Base-by-base conservation (phyloP, 305 asterid species). In the Fraxinus baroniana region DNA sequence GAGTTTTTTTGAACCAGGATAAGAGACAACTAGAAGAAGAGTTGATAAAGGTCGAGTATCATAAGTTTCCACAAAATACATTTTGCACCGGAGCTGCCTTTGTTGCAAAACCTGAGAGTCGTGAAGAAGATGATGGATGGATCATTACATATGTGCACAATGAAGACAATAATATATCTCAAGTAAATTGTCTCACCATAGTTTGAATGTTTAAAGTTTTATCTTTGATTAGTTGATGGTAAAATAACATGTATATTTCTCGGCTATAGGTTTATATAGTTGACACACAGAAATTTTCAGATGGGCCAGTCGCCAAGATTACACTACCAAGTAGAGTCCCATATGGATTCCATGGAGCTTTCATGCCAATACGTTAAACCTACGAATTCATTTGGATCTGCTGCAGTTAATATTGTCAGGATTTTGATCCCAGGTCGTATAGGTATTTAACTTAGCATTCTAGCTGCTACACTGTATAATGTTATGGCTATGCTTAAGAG, bases 111-210 rank as follows among this genome's bases (percentile, higher is more conserved):
- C 4, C 71, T 0, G 91, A 86, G n/a, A 86, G 90, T 0, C 64
- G 1, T 0, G 90, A 89, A 70, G 97, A 94, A 87, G 97, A 91
- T 55, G 94, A 89, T 79, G 93, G 97, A 76, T 92, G 97, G 97
- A 85, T 94, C 39, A 77, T 88, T 72, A 79, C 92, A 33, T 89
- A 86, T 78, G 85, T 87, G 26, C 96, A 92, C 60, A 82, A 89
- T 30, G 97, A 92, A 83, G 83, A 80, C 28, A 80, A 57, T 6
- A 80, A 91, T 84, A 46, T 60, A 76, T 92, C 97, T 80, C 94
- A 91, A 71, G 95, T 86, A 83, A 87, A 84, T 85, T 72, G 8
- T 36, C 12, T 52, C 15, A 35, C 5, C 35, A 7, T 9, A 18
- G 17, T 3, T 78, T 6, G 24, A 13, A 24, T 9, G 13, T 37